phyloP scores from a whole-genome alignment of 495 filamentous ascomycete species.

The Cairneyella variabilis region DNA sequence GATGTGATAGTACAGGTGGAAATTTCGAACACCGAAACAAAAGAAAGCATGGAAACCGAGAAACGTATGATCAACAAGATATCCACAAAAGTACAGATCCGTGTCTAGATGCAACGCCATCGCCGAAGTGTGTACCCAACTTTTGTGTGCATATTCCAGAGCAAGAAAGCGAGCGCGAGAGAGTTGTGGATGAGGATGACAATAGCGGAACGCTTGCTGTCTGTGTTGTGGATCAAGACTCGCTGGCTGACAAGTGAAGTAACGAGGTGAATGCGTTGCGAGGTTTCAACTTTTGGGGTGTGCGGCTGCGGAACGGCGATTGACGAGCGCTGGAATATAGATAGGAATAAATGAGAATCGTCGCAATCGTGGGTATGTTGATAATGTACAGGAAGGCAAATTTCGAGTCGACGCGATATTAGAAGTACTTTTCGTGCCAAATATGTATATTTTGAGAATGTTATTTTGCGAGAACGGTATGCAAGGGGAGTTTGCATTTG shows the following conservation, averaged over 20 bases:
- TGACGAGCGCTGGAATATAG: constrained; percentile 13
- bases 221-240: constrained; percentile 18
- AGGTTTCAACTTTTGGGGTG: background rate
- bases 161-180: background rate
- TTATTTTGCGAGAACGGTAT: background rate
- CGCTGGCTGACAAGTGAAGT: background rate
- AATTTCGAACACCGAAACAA: constrained; percentile 3
- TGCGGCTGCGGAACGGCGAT: constrained; percentile 3
- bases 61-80: constrained; percentile 3
- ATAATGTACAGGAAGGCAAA: constrained; percentile 16
- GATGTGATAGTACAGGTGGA: constrained; percentile 18
- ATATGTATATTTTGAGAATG: constrained; percentile 16
- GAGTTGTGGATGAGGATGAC: background rate
- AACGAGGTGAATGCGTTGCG: background rate
- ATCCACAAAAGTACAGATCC: constrained; percentile 5
- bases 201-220: background rate
- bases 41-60: constrained; percentile 2
- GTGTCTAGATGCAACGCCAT: constrained; percentile 27
- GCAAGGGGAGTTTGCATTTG: background rate
- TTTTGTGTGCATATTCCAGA: constrained; percentile 12
- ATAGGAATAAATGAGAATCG: constrained; percentile 24
- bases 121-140: background rate
- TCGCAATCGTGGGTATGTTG: constrained; percentile 22
- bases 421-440: constrained; percentile 11
- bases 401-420: constrained; percentile 5